These are phyloP conservation scores for Zymoseptoria passerinii DNA, from an alignment of 2,329 filamentous ascomycete genomes.

Conservation along the genomic window DNA sequence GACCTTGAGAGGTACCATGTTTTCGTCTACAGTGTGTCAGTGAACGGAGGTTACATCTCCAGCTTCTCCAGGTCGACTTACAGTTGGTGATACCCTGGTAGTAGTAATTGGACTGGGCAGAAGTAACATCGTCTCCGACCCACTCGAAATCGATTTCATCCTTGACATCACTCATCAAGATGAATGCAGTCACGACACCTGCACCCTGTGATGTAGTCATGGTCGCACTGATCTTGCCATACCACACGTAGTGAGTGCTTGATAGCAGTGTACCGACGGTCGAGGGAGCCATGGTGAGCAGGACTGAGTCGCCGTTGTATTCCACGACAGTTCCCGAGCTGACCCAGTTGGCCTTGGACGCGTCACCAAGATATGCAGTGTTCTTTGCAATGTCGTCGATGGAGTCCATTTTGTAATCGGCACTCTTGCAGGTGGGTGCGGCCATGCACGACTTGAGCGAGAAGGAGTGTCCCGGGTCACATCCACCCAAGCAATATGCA, in stretches of 20 bases:
- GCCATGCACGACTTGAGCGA: conserved; percentile 78
- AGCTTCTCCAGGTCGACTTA: no score
- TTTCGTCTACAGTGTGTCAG: conserved; percentile 51
- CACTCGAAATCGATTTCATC: conserved; percentile 98
- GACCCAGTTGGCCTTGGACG: conserved; percentile 77
- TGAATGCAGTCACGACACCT: conserved; percentile 96
- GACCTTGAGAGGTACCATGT: conserved; percentile 62
- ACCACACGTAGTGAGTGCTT: conserved; percentile 87
- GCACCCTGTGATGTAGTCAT: conserved; percentile 75
- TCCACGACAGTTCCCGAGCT: conserved; percentile 65
- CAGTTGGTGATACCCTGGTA: conserved; percentile 89
- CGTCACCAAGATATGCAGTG: conserved; percentile 77
- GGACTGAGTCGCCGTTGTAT: conserved; percentile 56
- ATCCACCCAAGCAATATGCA: conserved; percentile 91
- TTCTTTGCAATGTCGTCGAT: conserved; percentile 64
- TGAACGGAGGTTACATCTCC: not conserved
- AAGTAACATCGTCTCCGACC: conserved; percentile 67
- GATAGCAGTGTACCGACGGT: conserved; percentile 83
- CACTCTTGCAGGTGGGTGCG: conserved; percentile 69
- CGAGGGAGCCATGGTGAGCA: conserved; percentile 82
- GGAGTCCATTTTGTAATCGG: conserved; percentile 63
- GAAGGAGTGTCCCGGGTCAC: conserved; percentile 79
- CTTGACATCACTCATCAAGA: conserved; percentile 88
- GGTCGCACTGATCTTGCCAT: conserved; percentile 79
- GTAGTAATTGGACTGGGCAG: conserved; percentile 92